Base-by-base conservation (phyloP, 192 early-diverging fungal species). In the Backusella parvicylindrica region DNA sequence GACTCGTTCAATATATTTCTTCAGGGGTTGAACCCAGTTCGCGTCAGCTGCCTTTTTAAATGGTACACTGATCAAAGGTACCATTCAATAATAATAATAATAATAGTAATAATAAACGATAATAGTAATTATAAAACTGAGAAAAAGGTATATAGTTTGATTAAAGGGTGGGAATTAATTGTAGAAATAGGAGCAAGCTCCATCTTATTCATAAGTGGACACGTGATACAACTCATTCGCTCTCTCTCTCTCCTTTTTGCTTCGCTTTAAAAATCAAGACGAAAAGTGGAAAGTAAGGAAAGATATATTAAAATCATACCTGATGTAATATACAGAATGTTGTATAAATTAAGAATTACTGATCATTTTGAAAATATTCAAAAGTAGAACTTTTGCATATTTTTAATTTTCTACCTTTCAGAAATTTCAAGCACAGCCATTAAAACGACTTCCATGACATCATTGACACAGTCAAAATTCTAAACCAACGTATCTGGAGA, bases 21-120 rank as follows among this genome's bases (percentile, higher is more conserved):
- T 89, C 68, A 99, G 89, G n/a, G 96, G 86, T 6, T 84, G 81
- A 15, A 90, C 89, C 89, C 97, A 98, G 83, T 98, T 95, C 47
- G 94, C 88, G 66, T 96, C 95, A 67, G 96, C 94, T 50, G 96
- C 94, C 76, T 90, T 86, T 84, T 98, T 98, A 33, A 91, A 87
- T 76, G 95, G 95, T 6, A 89, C 85, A 31, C 81, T 82, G 38
- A 88, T 84, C 71, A 83, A 84, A 28, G 88, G 88, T 73, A 82
- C 78, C 77, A 88, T 85, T 41, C 53, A 60, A 12, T 28, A 26
- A 11, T 28, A 11, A 35, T 35, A 35, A 35, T 35, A 35, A 35
- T 47, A 47, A 47, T 18, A n/a, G n/a, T n/a, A 47, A 47, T 56
- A 56, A 21, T 23, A 56, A 26, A 56, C 11, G n/a, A 35, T 47